Percentiles rank a stretch among this genome's conserved stretches.
phyloP scores from a whole-genome alignment of 2,329 filamentous ascomycete genomes.

The Annulohypoxylon truncatum region DNA sequence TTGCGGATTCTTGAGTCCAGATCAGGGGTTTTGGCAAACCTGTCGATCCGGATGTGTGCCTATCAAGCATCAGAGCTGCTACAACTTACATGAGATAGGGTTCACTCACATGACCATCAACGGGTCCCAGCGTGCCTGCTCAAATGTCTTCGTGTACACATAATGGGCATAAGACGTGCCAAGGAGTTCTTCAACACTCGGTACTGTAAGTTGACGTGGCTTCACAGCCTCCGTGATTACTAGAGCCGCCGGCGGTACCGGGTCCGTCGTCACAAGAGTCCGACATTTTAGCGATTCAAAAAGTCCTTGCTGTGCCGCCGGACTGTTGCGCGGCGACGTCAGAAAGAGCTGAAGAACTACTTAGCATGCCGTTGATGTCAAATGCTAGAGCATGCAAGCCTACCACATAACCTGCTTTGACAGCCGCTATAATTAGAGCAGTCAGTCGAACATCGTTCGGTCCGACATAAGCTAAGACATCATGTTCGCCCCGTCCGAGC shows the following conservation, averaged over 20 bases:
- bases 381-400: too few relatives aligned
- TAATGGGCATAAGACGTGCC: constrained; percentile 20
- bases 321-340: constrained; percentile 54
- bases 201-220: constrained; percentile 43
- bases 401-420: constrained; percentile 48
- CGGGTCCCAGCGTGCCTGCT: constrained; percentile 37
- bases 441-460: constrained; percentile 46
- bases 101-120: constrained; percentile 44
- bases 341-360: constrained; percentile 45
- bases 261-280: constrained; percentile 47
- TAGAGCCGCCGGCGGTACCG: constrained; percentile 37
- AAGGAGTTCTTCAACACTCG: constrained; percentile 48
- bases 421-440: constrained; percentile 36
- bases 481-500: constrained; percentile 44
- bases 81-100: too few relatives aligned
- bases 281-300: constrained; percentile 48
- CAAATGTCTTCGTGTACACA: constrained; percentile 34
- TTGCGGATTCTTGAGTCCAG: constrained; percentile 44
- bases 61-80: constrained; percentile 29
- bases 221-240: constrained; percentile 43
- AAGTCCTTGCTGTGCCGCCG: constrained; percentile 49
- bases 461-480: constrained; percentile 55
- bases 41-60: constrained; percentile 51
- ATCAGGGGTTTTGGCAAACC: constrained; percentile 49
- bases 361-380: not conserved